Evolutionary conservation across 2,329 filamentous ascomycete genomes (phyloP).

Genomic region (Hymenoscyphus fraxineus): DNA sequence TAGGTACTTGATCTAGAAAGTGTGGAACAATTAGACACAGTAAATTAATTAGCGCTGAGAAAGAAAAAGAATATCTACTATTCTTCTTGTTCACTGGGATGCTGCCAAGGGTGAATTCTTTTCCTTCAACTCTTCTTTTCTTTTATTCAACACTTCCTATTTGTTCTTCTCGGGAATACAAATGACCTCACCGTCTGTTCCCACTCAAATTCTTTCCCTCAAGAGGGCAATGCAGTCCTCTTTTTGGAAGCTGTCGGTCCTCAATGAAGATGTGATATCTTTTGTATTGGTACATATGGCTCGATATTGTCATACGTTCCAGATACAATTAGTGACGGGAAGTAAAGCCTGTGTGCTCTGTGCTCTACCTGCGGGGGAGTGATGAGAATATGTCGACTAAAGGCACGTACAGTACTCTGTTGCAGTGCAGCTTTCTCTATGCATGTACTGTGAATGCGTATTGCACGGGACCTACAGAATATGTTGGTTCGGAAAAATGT

Average conservation of each 20-base stretch:
- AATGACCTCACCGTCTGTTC: not conserved
- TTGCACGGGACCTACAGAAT: not conserved
- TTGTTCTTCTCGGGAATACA: not conserved
- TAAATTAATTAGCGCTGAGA: too few relatives aligned
- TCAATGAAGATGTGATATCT: not conserved
- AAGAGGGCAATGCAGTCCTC: not conserved
- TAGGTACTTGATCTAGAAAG: too few relatives aligned
- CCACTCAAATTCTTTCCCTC: not conserved
- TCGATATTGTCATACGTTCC: not conserved
- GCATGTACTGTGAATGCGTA: not conserved
- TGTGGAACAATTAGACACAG: too few relatives aligned
- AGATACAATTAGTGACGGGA: not conserved
- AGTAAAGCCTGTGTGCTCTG: not conserved
- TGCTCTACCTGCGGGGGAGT: not conserved
- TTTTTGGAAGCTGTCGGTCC: not conserved
- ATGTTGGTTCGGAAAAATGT: conserved; percentile 1
- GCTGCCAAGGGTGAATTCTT: too few relatives aligned
- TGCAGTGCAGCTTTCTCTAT: not conserved
- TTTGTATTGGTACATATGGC: not conserved
- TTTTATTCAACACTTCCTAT: not conserved
- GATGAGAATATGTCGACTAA: not conserved
- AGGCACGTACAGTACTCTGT: not conserved
- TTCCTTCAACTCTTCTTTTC: not conserved
- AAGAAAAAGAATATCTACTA: too few relatives aligned
- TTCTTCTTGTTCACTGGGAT: too few relatives aligned